A percentile compares a stretch with the other conserved stretches of the same genome.
Evolutionary conservation across 768 basidiomycete genomes (phyloP).

Genomic region (Collybia nuda): DNA sequence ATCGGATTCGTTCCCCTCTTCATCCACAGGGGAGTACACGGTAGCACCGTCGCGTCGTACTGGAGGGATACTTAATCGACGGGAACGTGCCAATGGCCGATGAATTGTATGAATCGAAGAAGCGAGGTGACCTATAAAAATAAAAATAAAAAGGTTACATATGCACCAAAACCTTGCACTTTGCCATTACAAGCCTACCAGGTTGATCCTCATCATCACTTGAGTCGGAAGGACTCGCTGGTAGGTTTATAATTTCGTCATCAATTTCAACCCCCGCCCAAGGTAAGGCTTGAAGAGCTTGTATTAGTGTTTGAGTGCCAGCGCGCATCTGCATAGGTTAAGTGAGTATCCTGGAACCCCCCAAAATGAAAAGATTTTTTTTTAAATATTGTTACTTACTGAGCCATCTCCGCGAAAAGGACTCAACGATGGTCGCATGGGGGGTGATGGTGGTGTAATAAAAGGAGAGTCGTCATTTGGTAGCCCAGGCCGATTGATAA

Average conservation of each 20-base stretch:
- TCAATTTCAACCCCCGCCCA: conserved; percentile 74
- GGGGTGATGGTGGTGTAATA: conserved; percentile 73
- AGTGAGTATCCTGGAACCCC: conserved; percentile 12
- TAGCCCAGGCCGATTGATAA: conserved; percentile 1
- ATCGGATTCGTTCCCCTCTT: conserved; percentile 35
- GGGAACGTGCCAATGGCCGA: conserved; percentile 72
- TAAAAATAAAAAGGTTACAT: conserved; percentile 21
- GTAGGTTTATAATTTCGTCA: conserved; percentile 51
- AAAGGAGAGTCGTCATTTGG: conserved; percentile 49
- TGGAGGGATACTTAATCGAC: conserved; percentile 34
- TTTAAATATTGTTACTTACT: conserved; percentile 41
- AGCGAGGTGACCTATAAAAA: conserved; percentile 50
- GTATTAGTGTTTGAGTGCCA: conserved; percentile 87
- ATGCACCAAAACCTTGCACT: conserved; percentile 2
- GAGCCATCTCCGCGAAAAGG: conserved; percentile 71
- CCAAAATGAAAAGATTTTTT: conserved; percentile 8
- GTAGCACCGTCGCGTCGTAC: conserved; percentile 15
- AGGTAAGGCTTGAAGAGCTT: conserved; percentile 83
- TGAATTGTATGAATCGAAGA: conserved; percentile 90
- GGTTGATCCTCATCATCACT: conserved; percentile 62
- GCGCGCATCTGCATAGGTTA: conserved; percentile 65
- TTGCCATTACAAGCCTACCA: conserved; percentile 24
- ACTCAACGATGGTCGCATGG: conserved; percentile 44
- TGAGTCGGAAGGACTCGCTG: conserved; percentile 51
- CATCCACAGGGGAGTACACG: conserved; percentile 19